Base-by-base conservation (phyloP, 805 yeast species). In the Yamadazyma philogaea region DNA sequence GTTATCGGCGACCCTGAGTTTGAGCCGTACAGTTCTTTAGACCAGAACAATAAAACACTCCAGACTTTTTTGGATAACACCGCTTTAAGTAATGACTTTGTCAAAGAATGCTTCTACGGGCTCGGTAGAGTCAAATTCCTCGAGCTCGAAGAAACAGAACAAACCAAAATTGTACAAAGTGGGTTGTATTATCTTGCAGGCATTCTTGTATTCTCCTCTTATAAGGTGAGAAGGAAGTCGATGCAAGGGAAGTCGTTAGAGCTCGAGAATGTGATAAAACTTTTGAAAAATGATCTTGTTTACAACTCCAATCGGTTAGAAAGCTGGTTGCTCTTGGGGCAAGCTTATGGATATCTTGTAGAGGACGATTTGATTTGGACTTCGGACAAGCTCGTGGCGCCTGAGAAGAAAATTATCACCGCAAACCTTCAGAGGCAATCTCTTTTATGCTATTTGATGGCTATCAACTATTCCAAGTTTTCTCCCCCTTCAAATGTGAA, bases 331-430 rank as follows among this genome's bases (percentile, higher is more conserved):
- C 71, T 87, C 1, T 59, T 93, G 11, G 96, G 95, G 0, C 88
- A 83, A 55, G 81, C 91, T 0, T 89, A 75, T 51, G 82, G 89
- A 0, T 81, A 71, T 44, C 65, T 86, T 31, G 95, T 84, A 0
- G 97, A 91, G 50, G 96, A 89, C 59, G 96, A 87, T 49, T 63
- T 93, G 43, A 79, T 87, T n/a, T 88, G 96, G 95, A 85, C 91
- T 1, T 81, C 96, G 0, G 96, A 90, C 53, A 85, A 85, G 54
- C 63, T 88, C 28, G 82, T 82, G 39, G 70, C 76, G 0, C 55
- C 70, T 0, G 93, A 84, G 5, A 72, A 81, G 47, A 83, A 83
- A 53, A 63, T 64, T 3, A 59, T 64, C 0, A 83, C 88, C 0
- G 87, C 89, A 0, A 61, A 72, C 5, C 56, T 77, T 3, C 96